Conservation (phyloP, 1,139 yeast genomes). For the Tardiomyces blankii region DNA sequence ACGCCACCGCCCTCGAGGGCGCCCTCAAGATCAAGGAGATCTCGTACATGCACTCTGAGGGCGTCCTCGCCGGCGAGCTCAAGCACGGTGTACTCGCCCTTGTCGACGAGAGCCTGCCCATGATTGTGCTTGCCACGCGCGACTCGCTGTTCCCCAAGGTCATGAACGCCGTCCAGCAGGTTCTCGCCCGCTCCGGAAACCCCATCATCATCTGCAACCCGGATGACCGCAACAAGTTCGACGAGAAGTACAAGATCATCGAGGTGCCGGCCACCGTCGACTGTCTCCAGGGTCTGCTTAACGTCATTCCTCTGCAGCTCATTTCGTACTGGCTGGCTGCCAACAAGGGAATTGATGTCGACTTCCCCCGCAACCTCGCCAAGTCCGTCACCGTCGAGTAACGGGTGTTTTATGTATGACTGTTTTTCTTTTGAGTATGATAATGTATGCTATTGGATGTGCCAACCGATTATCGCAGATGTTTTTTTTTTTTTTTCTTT, state of each 20-base stretch:
- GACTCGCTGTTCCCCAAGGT: slow-evolving; percentile 96
- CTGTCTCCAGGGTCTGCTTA: slow-evolving; percentile 92
- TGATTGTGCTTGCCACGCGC: slow-evolving; percentile 93
- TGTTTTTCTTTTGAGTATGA: too few relatives aligned
- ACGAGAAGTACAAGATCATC: slow-evolving; percentile 36
- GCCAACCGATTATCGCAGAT: too few relatives aligned
- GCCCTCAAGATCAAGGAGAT: slow-evolving; percentile 97
- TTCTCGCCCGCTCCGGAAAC: slow-evolving; percentile 92
- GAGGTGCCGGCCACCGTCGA: slow-evolving; percentile 95
- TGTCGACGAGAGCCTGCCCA: slow-evolving; percentile 89
- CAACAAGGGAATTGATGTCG: slow-evolving; percentile 91
- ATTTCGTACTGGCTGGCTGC: slow-evolving; percentile 98
- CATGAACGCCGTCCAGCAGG: slow-evolving; percentile 93
- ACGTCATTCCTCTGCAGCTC: slow-evolving; percentile 89
- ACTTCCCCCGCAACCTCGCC: slow-evolving; percentile 97
- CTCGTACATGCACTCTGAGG: slow-evolving; percentile 98
- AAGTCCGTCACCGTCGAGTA: slow-evolving; percentile 95
- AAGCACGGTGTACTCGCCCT: slow-evolving; percentile 97
- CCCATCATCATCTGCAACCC: slow-evolving; percentile 91
- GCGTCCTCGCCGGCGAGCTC: slow-evolving; percentile 97
- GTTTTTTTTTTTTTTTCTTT: too few relatives aligned
- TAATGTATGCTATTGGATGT: too few relatives aligned
- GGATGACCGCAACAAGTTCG: slow-evolving; percentile 42
- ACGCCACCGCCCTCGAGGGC: slow-evolving; percentile 96
- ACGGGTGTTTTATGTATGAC: neutral